phyloP scores from a whole-genome alignment of 371 early-diverging fungal genomes.

The Homolaphlyctis polyrhiza region DNA sequence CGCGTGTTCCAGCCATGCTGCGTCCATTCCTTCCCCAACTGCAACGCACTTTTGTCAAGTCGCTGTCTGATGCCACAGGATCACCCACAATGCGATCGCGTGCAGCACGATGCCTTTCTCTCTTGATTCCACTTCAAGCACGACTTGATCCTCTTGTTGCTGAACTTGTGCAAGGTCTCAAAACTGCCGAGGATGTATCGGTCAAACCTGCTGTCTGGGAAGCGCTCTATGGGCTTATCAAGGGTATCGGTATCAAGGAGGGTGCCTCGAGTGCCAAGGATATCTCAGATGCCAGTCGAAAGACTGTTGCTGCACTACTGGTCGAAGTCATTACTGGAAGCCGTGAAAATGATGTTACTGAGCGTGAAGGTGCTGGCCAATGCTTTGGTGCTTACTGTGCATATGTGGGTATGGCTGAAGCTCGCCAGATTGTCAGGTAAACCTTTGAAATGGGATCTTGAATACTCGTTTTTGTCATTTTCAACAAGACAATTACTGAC shows the following conservation, averaged over 20 bases:
- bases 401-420: constrained; percentile 40
- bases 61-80: constrained; percentile 62
- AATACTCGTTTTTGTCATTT: no score
- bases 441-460: no score
- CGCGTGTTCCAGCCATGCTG: constrained; percentile 76
- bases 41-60: constrained; percentile 93
- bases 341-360: constrained; percentile 28
- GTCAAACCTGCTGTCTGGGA: constrained; percentile 62
- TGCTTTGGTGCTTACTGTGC: constrained; percentile 54
- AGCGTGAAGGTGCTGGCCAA: constrained; percentile 28
- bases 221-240: constrained; percentile 50
- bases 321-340: constrained; percentile 19
- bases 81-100: constrained; percentile 64
- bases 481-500: no score
- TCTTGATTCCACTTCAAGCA: constrained; percentile 74
- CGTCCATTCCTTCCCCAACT: constrained; percentile 97
- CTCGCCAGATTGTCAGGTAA: constrained; percentile 30
- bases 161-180: constrained; percentile 75
- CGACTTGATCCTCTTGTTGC: constrained; percentile 82
- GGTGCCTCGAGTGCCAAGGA: constrained; percentile 31
- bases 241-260: constrained; percentile 24
- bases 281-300: constrained; percentile 58
- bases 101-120: constrained; percentile 74
- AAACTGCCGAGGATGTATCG: constrained; percentile 40
- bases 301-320: constrained; percentile 38